phyloP scores from a whole-genome alignment of 306 rosid genomes.

The Vachellia pachyceras region DNA sequence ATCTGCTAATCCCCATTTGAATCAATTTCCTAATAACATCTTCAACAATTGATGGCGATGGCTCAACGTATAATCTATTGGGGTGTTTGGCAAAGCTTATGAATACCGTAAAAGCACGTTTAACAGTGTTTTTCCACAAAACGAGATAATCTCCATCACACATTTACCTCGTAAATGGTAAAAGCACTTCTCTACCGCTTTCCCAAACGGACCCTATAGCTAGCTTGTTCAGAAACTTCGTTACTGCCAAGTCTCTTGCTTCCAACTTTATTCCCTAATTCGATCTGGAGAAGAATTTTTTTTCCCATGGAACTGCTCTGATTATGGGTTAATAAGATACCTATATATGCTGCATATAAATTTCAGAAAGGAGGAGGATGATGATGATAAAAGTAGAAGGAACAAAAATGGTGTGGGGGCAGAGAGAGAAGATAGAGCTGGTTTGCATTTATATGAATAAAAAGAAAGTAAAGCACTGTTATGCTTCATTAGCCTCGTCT shows the following conservation, averaged over 20 bases:
- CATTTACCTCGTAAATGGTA: too few relatives aligned
- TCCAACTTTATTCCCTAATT: background rate
- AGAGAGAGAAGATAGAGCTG: background rate
- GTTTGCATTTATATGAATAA: background rate
- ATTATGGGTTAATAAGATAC: background rate
- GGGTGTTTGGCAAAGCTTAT: too few relatives aligned
- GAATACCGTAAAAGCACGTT: too few relatives aligned
- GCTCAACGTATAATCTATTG: background rate
- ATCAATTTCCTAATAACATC: background rate
- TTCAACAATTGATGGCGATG: slow-evolving; percentile 2
- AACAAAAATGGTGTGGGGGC: slow-evolving; percentile 20
- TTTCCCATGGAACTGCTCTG: background rate
- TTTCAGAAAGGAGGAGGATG: slow-evolving; percentile 16
- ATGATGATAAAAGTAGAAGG: background rate
- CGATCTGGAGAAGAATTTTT: background rate
- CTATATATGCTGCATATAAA: background rate
- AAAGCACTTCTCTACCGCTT: too few relatives aligned
- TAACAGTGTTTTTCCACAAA: too few relatives aligned
- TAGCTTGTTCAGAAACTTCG: slow-evolving; percentile 1
- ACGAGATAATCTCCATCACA: too few relatives aligned
- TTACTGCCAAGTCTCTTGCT: background rate
- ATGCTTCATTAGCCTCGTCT: too few relatives aligned
- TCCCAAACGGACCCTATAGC: too few relatives aligned
- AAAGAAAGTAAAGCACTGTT: slow-evolving; percentile 1
- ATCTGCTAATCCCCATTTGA: background rate